Conservation (phyloP, 2,329 filamentous ascomycete genomes). For the Cryphonectria radicalis region DNA sequence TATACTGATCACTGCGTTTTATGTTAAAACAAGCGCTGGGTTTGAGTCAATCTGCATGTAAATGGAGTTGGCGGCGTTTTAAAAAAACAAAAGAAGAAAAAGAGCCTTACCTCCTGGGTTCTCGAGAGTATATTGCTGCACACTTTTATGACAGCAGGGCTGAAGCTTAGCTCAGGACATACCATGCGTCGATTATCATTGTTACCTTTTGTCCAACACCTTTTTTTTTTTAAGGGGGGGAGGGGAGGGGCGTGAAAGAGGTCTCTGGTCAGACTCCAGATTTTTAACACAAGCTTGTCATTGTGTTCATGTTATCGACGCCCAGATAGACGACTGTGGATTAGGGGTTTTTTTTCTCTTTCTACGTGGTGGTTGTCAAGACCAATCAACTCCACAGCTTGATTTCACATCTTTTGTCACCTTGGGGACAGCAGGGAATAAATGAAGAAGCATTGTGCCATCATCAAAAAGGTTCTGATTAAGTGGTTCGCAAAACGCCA, state of each 20-base stretch:
- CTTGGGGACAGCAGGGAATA: constrained; percentile 3
- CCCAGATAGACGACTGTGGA: not conserved
- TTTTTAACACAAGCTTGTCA: not conserved
- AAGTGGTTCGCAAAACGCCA: constrained; percentile 48
- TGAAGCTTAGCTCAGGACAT: not conserved
- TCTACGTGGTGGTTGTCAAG: no score
- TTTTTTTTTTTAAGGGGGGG: not conserved
- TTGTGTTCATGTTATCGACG: not conserved
- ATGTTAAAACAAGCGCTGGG: not conserved
- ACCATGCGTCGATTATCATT: not conserved
- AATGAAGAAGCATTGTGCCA: not conserved
- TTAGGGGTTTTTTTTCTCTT: not conserved
- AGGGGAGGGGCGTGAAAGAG: no score
- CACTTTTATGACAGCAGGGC: not conserved
- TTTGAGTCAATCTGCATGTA: not conserved
- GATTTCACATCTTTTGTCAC: not conserved
- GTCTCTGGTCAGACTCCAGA: not conserved
- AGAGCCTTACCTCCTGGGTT: not conserved
- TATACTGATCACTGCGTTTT: no score
- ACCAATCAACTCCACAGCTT: not conserved
- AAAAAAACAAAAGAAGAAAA: not conserved
- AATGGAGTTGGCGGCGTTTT: not conserved
- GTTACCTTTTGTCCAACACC: not conserved
- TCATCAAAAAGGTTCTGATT: constrained; percentile 44
- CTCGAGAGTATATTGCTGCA: not conserved